Conservation (phyloP, 225 moss, liverwort and hornwort genomes). For the Sphagnum contortum region DNA sequence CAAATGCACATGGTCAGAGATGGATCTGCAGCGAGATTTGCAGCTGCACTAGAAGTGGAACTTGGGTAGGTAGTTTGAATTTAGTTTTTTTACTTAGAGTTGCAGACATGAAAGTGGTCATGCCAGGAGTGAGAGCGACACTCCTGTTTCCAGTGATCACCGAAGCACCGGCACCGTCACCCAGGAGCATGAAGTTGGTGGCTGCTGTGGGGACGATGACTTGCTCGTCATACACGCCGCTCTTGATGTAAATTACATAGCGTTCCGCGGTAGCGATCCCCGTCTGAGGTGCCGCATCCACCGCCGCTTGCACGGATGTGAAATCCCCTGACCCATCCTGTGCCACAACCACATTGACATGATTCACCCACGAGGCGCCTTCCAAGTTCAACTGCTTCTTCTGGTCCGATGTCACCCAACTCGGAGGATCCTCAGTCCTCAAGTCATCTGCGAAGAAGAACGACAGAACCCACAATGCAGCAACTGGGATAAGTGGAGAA, state of each 20-base stretch:
- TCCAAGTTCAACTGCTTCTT: slow-evolving; percentile 11
- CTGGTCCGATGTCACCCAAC: slow-evolving; percentile 16
- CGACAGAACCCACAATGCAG: no score
- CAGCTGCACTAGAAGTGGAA: background rate
- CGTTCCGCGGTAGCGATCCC: slow-evolving; percentile 10
- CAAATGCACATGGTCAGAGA: no score
- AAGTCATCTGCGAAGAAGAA: no score
- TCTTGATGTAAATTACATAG: slow-evolving; percentile 51
- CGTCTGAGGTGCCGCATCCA: slow-evolving; percentile 31
- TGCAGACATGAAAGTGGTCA: slow-evolving; percentile 60
- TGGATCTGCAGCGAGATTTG: background rate
- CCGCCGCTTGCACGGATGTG: slow-evolving; percentile 50
- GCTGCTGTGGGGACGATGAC: slow-evolving; percentile 42
- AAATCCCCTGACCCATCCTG: slow-evolving; percentile 42
- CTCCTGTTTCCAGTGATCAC: slow-evolving; percentile 51
- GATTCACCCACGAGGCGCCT: background rate
- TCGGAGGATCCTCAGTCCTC: slow-evolving; percentile 1
- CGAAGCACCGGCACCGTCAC: slow-evolving; percentile 54
- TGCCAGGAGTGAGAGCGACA: slow-evolving; percentile 31
- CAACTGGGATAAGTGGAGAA: no score
- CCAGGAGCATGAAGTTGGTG: slow-evolving; percentile 36
- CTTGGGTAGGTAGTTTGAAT: background rate
- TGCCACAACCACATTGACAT: slow-evolving; percentile 48
- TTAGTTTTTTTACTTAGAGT: slow-evolving; percentile 42
- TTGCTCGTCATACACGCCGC: slow-evolving; percentile 53